Evolutionary conservation across 2,329 filamentous ascomycete species (phyloP).

Genomic region (Lasiodiplodia gonubiensis): DNA sequence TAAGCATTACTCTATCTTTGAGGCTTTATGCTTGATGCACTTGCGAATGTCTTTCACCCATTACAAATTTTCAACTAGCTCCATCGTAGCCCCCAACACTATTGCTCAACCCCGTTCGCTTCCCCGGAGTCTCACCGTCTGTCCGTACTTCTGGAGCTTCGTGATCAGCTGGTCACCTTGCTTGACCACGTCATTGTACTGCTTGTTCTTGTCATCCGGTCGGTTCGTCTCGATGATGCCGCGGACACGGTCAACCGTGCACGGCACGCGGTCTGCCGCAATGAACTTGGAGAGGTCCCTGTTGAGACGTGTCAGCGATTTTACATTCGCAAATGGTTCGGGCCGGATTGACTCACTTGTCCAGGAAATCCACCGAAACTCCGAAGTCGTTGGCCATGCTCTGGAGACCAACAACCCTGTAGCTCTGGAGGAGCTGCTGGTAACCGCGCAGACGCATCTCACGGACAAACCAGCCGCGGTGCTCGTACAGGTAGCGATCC

Average conservation of each 20-base stretch:
- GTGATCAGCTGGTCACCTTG: slow-evolving; percentile 98
- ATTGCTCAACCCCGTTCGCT: slow-evolving; percentile 78
- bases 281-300: slow-evolving; percentile 98
- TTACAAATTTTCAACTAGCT: slow-evolving; percentile 17
- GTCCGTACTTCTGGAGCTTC: slow-evolving; percentile 98
- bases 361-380: slow-evolving; percentile 93
- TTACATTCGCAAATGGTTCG: background rate
- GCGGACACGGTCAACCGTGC: slow-evolving; percentile 96
- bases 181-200: slow-evolving; percentile 97
- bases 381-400: slow-evolving; percentile 98
- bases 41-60: background rate
- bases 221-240: slow-evolving; percentile 98
- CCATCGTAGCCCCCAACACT: background rate
- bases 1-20: slow-evolving; percentile 25
- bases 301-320: slow-evolving; percentile 24
- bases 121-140: slow-evolving; percentile 89
- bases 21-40: background rate
- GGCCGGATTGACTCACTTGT: slow-evolving; percentile 68
- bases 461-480: slow-evolving; percentile 95
- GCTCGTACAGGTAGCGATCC: slow-evolving; percentile 94
- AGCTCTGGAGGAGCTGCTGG: slow-evolving; percentile 95
- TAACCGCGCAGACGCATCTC: slow-evolving; percentile 98
- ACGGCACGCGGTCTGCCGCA: slow-evolving; percentile 88
- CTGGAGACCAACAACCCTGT: slow-evolving; percentile 93
- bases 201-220: slow-evolving; percentile 99